Evolutionary conservation across 2,329 filamentous ascomycete species (phyloP).

Genomic region (Alternaria panax): DNA sequence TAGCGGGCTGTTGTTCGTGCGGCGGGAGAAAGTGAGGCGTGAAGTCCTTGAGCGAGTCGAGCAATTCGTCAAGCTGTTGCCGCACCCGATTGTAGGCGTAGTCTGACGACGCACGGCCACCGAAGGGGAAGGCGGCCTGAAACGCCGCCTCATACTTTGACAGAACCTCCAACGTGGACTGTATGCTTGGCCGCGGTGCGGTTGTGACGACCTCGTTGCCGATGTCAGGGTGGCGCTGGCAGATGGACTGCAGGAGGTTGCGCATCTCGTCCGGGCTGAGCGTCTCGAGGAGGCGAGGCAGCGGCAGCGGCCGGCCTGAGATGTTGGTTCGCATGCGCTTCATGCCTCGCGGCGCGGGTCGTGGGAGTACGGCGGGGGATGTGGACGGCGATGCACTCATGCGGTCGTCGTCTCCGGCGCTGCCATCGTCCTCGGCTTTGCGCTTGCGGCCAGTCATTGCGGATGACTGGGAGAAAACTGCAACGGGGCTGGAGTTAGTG

Average conservation of each 20-base stretch:
- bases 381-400: constrained; percentile 89
- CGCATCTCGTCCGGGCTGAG: constrained; percentile 85
- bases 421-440: constrained; percentile 78
- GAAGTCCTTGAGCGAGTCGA: constrained; percentile 91
- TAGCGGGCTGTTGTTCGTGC: constrained; percentile 81
- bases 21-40: constrained; percentile 95
- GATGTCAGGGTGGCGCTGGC: constrained; percentile 86
- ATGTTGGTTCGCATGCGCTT: constrained; percentile 74
- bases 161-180: constrained; percentile 80
- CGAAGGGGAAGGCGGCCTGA: constrained; percentile 80
- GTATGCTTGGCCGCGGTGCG: constrained; percentile 86
- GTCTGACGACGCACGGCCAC: constrained; percentile 84
- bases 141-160: constrained; percentile 81
- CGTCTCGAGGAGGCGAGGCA: constrained; percentile 88
- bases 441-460: constrained; percentile 72
- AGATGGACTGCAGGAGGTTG: constrained; percentile 86
- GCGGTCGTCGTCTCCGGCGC: constrained; percentile 71
- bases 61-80: constrained; percentile 77
- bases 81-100: constrained; percentile 95
- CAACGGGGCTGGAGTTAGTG: constrained; percentile 16
- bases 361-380: constrained; percentile 77
- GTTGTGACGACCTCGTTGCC: constrained; percentile 82
- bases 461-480: constrained; percentile 48
- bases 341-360: constrained; percentile 64
- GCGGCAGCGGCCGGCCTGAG: constrained; percentile 68